Evolutionary conservation across 2,329 filamentous ascomycete genomes (phyloP).

Genomic region (Grosmannia clavigera): DNA sequence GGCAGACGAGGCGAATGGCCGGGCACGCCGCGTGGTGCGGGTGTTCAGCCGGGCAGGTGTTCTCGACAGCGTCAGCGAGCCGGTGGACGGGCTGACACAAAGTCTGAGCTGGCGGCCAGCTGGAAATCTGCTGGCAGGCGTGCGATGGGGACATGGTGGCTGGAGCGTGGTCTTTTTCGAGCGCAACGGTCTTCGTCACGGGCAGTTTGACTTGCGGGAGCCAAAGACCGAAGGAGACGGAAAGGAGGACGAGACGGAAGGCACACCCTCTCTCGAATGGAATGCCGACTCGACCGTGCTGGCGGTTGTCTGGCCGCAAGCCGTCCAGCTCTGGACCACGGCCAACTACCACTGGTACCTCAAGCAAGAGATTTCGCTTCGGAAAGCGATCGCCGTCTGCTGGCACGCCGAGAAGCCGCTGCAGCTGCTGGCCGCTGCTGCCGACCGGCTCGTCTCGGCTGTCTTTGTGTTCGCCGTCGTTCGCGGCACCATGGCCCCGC

Average conservation of each 20-base stretch:
- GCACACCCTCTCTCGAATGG: slow-evolving; percentile 49
- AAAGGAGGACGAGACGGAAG: background rate
- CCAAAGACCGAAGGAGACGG: slow-evolving; percentile 3
- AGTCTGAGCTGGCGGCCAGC: slow-evolving; percentile 82
- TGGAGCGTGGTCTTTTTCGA: slow-evolving; percentile 76
- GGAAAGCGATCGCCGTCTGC: slow-evolving; percentile 6
- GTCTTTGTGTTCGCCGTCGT: slow-evolving; percentile 58
- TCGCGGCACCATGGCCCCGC: slow-evolving; percentile 56
- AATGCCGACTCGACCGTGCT: slow-evolving; percentile 87
- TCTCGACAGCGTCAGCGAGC: slow-evolving; percentile 88
- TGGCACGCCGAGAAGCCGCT: slow-evolving; percentile 88
- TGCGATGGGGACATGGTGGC: slow-evolving; percentile 52
- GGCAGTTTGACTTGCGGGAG: slow-evolving; percentile 68
- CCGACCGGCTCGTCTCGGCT: slow-evolving; percentile 39
- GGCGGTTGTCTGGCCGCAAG: slow-evolving; percentile 61
- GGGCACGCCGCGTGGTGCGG: slow-evolving; percentile 60
- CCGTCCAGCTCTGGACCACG: slow-evolving; percentile 90
- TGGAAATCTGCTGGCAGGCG: slow-evolving; percentile 80
- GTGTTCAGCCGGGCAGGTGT: slow-evolving; percentile 85
- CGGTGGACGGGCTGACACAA: slow-evolving; percentile 81
- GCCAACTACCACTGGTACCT: slow-evolving; percentile 98
- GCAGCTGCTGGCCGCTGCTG: slow-evolving; percentile 44
- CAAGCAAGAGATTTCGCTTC: slow-evolving; percentile 64
- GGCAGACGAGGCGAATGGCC: slow-evolving; percentile 11
- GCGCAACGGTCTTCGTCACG: slow-evolving; percentile 92